Evolutionary conservation across 129 eudicot species (phyloP), one percentile per base, ranked within the genome.

Genomic region (Chrysanthemum lavandulifolium): DNA sequence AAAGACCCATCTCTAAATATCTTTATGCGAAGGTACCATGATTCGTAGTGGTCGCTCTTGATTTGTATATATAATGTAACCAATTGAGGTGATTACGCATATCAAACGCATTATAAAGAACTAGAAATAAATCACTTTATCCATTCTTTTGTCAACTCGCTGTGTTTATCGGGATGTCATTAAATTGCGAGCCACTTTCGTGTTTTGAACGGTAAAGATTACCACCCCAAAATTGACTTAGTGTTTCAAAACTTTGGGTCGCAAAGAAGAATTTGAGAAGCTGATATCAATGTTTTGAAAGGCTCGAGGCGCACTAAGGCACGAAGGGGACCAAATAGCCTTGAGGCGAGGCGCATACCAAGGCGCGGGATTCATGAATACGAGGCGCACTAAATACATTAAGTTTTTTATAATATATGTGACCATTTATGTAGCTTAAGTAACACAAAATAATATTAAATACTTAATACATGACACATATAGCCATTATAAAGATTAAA

Each of bases 201-300:
- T 84, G 53, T 84, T 85, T 8, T 73, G 58, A 2, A 85, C 88
- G 0, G 81, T 81, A 27, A 84, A 84, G 49, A 84, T 45, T 49
- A 78, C 85, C 29, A 81, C 88, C 31, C 88, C 88, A 69, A 81
- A 4, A 84, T 64, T 15, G 74, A 84, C 61, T 84, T 85, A 2
- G 88, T 84, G 27, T 84, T 84, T 19, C 75, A 78, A 18, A 84
- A 81, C 73, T 84, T 84, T 21, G 88, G 80, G 68, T 84, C 88
- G 18, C 85, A 36, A 53, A 84, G 76, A 27, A 84, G 85, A 63
- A 84, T 69, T 59, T 84, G 88, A 16, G 76, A 66, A 5, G 79
- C 0, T 19, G 21, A 19, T 19, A 19, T 19, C 21, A 19, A 19
- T 19, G 21, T 19, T 19, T 19, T 19, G 21, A 19, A 19, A 19